These are phyloP conservation scores for Salix suchowensis DNA, from an alignment of 345 rosid genomes.

Conservation along the genomic window DNA sequence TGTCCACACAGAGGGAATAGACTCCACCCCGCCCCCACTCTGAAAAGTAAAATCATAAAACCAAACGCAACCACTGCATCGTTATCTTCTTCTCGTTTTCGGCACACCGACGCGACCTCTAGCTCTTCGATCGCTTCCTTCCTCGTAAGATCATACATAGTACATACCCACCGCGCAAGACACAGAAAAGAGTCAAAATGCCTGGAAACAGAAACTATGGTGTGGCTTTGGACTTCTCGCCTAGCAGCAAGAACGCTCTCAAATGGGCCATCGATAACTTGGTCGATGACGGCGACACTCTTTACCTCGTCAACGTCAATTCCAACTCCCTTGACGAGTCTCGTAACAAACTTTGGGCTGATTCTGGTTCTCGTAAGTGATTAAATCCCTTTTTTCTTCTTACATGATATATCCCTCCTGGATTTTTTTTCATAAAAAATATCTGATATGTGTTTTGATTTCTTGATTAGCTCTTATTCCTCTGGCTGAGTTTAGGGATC, in stretches of 20 bases:
- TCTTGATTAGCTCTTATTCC: conserved; percentile 71
- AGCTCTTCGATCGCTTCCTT: not conserved
- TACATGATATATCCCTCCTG: not conserved
- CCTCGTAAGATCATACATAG: not conserved
- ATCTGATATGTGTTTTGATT: conserved; percentile 14
- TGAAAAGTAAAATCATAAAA: not conserved
- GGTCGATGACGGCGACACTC: conserved; percentile 67
- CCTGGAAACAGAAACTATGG: conserved; percentile 62
- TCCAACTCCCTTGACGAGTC: conserved; percentile 42
- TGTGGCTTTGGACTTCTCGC: conserved; percentile 89
- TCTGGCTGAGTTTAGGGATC: conserved; percentile 75
- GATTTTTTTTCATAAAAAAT: not conserved
- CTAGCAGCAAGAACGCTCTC: conserved; percentile 86
- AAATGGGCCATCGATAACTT: conserved; percentile 81
- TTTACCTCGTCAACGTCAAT: conserved; percentile 64
- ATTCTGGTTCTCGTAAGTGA: conserved; percentile 73
- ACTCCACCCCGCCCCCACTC: not conserved
- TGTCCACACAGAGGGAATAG: not conserved
- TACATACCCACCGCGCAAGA: not conserved
- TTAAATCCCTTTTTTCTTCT: not conserved
- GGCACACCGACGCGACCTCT: not conserved
- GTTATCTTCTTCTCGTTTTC: not conserved
- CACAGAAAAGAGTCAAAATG: conserved; percentile 33
- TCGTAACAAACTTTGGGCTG: conserved; percentile 49
- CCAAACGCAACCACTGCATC: not conserved